These are phyloP conservation scores for Helotiales sp. DNA, from an alignment of 2,329 filamentous ascomycete species.

Conservation along the genomic window DNA sequence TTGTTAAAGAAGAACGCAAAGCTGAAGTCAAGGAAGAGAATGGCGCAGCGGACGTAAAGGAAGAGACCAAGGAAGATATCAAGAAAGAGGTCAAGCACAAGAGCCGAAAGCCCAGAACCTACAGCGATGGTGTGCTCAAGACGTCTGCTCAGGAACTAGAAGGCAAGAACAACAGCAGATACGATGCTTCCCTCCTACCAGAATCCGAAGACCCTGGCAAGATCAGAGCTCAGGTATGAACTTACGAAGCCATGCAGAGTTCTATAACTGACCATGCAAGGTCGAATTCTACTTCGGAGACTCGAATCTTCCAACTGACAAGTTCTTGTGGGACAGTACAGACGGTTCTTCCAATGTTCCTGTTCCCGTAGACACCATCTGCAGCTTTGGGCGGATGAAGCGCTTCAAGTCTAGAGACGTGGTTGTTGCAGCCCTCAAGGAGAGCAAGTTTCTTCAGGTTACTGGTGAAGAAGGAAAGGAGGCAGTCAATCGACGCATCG, in stretches of 20 bases:
- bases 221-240: slow-evolving; percentile 64
- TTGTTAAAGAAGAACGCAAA: not conserved
- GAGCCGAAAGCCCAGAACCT: slow-evolving; percentile 10
- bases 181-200: slow-evolving; percentile 53
- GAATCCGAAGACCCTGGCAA: slow-evolving; percentile 62
- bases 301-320: slow-evolving; percentile 84
- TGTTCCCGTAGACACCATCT: slow-evolving; percentile 74
- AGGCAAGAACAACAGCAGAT: slow-evolving; percentile 50
- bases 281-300: slow-evolving; percentile 97
- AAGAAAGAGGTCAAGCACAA: slow-evolving; percentile 15
- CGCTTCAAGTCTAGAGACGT: slow-evolving; percentile 87
- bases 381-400: slow-evolving; percentile 93
- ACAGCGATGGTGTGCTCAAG: slow-evolving; percentile 28
- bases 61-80: slow-evolving; percentile 8
- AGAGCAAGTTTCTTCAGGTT: slow-evolving; percentile 72
- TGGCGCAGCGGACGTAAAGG: slow-evolving; percentile 15
- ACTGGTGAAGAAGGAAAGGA: slow-evolving; percentile 72
- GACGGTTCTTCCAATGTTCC: slow-evolving; percentile 80
- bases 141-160: slow-evolving; percentile 29
- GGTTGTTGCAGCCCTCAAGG: slow-evolving; percentile 79
- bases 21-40: slow-evolving; percentile 22
- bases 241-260: not conserved
- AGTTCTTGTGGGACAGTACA: slow-evolving; percentile 78
- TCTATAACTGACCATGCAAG: slow-evolving; percentile 43
- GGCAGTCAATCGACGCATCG: slow-evolving; percentile 72